Conservation (phyloP, 2,329 filamentous ascomycete genomes). For the Monosporascus sp. region DNA sequence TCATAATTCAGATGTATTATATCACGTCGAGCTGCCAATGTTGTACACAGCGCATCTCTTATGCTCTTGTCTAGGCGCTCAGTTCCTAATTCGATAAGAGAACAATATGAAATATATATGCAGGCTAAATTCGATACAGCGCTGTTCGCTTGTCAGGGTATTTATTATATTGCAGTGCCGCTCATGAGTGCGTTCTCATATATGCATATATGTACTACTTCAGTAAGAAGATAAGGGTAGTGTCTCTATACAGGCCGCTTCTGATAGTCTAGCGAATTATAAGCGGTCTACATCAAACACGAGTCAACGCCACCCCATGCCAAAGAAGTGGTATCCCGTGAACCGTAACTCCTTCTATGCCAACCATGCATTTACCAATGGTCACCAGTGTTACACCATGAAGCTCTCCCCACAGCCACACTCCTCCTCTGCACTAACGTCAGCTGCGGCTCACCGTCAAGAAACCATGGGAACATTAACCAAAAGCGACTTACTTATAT, state of each 20-base stretch:
- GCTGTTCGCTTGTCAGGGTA: too few species aligned
- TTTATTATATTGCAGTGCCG: too few species aligned
- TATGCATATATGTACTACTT: neutral
- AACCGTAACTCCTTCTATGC: neutral
- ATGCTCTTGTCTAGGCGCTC: too few species aligned
- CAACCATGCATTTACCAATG: neutral
- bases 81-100: too few species aligned
- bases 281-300: neutral
- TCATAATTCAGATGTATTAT: too few species aligned
- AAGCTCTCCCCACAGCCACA: conserved; percentile 95
- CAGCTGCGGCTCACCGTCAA: conserved; percentile 18
- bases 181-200: too few species aligned
- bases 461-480: too few species aligned
- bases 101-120: too few species aligned
- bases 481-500: conserved; percentile 73
- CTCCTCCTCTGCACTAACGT: conserved; percentile 66
- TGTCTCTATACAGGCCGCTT: neutral
- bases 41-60: too few species aligned
- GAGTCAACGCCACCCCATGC: neutral
- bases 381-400: conserved; percentile 53
- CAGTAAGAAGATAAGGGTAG: neutral
- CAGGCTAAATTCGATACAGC: too few species aligned
- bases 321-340: neutral
- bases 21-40: too few species aligned
- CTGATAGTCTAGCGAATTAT: neutral